These are phyloP conservation scores for Cryptosporidium tyzzeri DNA, from an alignment of 169 alveolate species.

Conservation along the genomic window DNA sequence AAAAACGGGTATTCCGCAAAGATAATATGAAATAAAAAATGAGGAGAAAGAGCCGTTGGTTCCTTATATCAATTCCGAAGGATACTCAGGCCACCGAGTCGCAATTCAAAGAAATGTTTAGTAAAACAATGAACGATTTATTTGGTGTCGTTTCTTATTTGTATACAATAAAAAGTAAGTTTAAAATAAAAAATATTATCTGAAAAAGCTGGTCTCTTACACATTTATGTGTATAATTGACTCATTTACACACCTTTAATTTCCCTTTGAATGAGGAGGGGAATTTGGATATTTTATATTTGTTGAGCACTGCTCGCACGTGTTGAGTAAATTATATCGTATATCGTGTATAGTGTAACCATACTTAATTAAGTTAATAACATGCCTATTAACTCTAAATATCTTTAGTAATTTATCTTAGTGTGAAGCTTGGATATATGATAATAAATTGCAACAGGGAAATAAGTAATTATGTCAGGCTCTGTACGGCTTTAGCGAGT, in stretches of 20 bases:
- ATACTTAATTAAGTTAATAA: constrained; percentile 9
- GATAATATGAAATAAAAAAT: neutral
- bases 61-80: constrained; percentile 44
- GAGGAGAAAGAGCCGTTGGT: constrained; percentile 75
- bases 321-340: neutral
- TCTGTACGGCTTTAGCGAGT: constrained; percentile 34
- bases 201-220: neutral
- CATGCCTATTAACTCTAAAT: neutral
- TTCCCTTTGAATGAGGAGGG: neutral
- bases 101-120: constrained; percentile 27
- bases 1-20: neutral
- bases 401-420: constrained; percentile 39
- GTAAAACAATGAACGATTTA: constrained; percentile 47
- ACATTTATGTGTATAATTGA: neutral
- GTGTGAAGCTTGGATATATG: constrained; percentile 48
- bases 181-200: neutral
- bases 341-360: neutral
- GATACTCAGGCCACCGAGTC: constrained; percentile 12
- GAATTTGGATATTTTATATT: neutral
- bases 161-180: constrained; percentile 69
- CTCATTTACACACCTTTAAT: neutral
- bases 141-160: constrained; percentile 64
- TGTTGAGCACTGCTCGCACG: neutral
- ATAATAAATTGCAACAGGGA: constrained; percentile 62
- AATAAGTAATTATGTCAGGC: constrained; percentile 37